Percentiles rank a stretch among this genome's conserved stretches.
Conservation (phyloP, 306 rosid genomes). For the Macrotyloma uniflorum region DNA sequence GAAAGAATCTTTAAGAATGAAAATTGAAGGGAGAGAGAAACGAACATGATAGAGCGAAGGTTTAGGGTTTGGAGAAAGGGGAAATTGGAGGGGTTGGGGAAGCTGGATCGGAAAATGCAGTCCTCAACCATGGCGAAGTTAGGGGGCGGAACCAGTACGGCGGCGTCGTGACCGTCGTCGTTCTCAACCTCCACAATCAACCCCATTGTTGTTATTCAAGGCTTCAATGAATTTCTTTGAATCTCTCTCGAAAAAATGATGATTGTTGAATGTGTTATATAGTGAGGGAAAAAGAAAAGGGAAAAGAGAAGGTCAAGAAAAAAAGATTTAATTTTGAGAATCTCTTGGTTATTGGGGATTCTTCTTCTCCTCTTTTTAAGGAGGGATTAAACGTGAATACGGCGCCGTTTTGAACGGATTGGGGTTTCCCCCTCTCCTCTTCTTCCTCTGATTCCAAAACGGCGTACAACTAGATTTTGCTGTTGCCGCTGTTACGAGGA, state of each 20-base stretch:
- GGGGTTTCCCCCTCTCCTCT: background rate
- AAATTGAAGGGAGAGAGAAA: background rate
- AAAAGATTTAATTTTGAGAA: background rate
- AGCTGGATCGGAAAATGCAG: conserved; percentile 84
- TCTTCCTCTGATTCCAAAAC: background rate
- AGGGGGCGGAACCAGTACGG: conserved; percentile 64
- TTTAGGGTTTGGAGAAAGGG: conserved; percentile 68
- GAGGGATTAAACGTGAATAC: background rate
- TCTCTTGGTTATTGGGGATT: background rate
- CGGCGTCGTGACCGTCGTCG: conserved; percentile 38
- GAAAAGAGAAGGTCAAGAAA: too few relatives aligned
- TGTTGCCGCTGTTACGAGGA: conserved; percentile 35
- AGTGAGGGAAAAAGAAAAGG: background rate
- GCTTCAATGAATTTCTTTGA: background rate
- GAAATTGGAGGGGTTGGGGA: conserved; percentile 73
- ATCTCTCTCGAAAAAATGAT: background rate
- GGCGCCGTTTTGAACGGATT: conserved; percentile 20
- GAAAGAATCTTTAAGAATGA: background rate
- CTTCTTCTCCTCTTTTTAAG: background rate
- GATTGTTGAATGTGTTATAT: background rate
- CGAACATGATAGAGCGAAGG: conserved; percentile 85
- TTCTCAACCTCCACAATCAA: conserved; percentile 44
- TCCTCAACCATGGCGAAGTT: conserved; percentile 95
- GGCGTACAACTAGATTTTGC: conserved; percentile 33
- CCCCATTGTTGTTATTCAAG: conserved; percentile 40